Conservation (phyloP, 164 flowering plant species). For the Aristolochia fimbriata region DNA sequence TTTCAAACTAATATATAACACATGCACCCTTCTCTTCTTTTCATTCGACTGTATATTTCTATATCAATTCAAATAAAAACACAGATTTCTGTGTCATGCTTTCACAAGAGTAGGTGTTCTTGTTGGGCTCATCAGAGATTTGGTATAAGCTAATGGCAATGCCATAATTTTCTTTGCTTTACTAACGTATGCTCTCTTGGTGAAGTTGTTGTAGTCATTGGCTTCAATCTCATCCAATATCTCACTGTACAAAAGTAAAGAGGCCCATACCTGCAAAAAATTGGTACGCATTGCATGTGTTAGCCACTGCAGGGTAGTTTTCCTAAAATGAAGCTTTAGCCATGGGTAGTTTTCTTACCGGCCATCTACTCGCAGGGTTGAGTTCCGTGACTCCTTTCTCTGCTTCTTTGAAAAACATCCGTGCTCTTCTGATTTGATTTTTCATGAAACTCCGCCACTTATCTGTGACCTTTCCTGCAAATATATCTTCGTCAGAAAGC, state of each 20-base stretch:
- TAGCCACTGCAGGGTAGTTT: neutral
- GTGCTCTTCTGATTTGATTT: slow-evolving; percentile 69
- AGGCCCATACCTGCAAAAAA: slow-evolving; percentile 68
- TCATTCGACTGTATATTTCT: too few species aligned
- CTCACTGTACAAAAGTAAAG: slow-evolving; percentile 60
- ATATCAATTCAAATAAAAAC: too few species aligned
- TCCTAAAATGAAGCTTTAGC: too few species aligned
- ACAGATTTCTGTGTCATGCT: too few species aligned
- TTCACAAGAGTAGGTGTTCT: slow-evolving; percentile 8
- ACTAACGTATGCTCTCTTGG: slow-evolving; percentile 76
- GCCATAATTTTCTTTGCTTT: slow-evolving; percentile 59
- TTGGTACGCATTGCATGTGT: neutral
- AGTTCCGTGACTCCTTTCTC: slow-evolving; percentile 72
- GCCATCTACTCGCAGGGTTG: slow-evolving; percentile 82
- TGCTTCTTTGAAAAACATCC: slow-evolving; percentile 79
- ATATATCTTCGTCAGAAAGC: slow-evolving; percentile 74
- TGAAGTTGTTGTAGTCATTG: slow-evolving; percentile 79
- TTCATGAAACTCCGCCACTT: slow-evolving; percentile 86
- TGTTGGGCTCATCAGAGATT: slow-evolving; percentile 34
- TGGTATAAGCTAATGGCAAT: slow-evolving; percentile 62
- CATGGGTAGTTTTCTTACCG: slow-evolving; percentile 34
- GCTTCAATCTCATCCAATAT: slow-evolving; percentile 85
- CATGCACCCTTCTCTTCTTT: too few species aligned
- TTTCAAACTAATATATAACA: too few species aligned
- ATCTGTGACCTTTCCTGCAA: slow-evolving; percentile 72